Evolutionary conservation across 129 eudicot species (phyloP).

Genomic region (Arctium minus): DNA sequence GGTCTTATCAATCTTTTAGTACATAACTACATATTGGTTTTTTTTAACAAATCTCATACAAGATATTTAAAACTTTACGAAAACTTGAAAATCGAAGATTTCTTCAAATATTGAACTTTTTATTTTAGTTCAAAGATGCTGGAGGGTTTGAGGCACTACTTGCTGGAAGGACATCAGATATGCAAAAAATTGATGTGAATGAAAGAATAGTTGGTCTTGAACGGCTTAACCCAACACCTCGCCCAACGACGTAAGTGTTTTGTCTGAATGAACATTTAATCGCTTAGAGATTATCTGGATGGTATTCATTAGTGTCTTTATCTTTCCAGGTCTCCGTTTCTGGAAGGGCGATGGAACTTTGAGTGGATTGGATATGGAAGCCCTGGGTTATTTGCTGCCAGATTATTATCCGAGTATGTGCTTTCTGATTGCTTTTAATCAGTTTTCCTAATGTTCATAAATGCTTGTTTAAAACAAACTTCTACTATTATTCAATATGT

Average conservation of each 20-base stretch:
- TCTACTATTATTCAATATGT: neutral
- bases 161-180: conserved; percentile 60
- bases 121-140: conserved; percentile 76
- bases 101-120: conserved; percentile 2
- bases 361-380: conserved; percentile 88
- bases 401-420: conserved; percentile 62
- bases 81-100: neutral
- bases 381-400: conserved; percentile 67
- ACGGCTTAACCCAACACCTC: conserved; percentile 90
- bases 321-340: conserved; percentile 75
- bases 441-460: neutral
- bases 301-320: conserved; percentile 22
- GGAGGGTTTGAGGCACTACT: conserved; percentile 86
- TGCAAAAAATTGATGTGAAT: conserved; percentile 77
- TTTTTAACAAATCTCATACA: neutral
- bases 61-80: neutral
- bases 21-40: neutral
- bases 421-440: neutral
- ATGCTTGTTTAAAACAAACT: neutral
- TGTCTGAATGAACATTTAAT: neutral
- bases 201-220: conserved; percentile 90
- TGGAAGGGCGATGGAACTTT: conserved; percentile 87
- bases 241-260: conserved; percentile 87
- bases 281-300: neutral
- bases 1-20: neutral